A percentile compares a stretch with the other conserved stretches of the same genome.
Evolutionary conservation across 495 filamentous ascomycete species (phyloP).

Genomic region (Penicillium canariense): DNA sequence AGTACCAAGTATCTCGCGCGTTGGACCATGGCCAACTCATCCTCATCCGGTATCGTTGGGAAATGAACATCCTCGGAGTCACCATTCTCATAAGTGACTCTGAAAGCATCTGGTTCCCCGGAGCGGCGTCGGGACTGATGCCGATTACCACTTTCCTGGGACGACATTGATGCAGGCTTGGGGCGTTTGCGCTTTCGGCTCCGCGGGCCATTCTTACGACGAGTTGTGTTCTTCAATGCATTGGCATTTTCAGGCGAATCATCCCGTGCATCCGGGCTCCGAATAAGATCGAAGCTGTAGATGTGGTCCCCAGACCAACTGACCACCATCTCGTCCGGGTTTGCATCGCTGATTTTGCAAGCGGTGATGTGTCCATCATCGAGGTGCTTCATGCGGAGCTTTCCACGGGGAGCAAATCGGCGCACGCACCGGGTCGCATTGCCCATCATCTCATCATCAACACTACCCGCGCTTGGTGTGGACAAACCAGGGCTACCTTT

Average conservation of each 20-base stretch:
- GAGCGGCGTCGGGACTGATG: conserved; percentile 43
- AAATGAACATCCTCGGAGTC: conserved; percentile 56
- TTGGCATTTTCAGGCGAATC: conserved; percentile 14
- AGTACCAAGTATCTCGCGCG: conserved; percentile 43
- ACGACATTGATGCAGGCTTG: conserved; percentile 43
- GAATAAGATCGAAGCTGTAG: conserved; percentile 69
- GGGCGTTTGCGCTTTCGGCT: conserved; percentile 59
- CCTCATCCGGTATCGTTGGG: conserved; percentile 30
- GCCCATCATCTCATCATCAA: conserved; percentile 58
- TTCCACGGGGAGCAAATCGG: conserved; percentile 64
- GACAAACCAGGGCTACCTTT: conserved; percentile 42
- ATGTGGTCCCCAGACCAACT: conserved; percentile 77
- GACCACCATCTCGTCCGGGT: conserved; percentile 70
- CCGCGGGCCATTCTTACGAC: conserved; percentile 35
- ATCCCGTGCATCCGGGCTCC: conserved; percentile 57
- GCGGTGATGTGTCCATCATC: conserved; percentile 71
- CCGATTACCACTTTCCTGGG: conserved; percentile 41
- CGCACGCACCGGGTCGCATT: conserved; percentile 68
- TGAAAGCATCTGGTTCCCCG: conserved; percentile 37
- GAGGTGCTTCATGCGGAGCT: conserved; percentile 47
- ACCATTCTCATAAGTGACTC: conserved; percentile 62
- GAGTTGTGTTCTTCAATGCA: conserved; percentile 14
- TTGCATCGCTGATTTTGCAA: conserved; percentile 75
- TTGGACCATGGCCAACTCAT: conserved; percentile 33
- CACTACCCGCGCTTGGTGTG: conserved; percentile 32